phyloP scores from a whole-genome alignment of 2,329 filamentous ascomycete genomes.

The Phialocephala sp. region DNA sequence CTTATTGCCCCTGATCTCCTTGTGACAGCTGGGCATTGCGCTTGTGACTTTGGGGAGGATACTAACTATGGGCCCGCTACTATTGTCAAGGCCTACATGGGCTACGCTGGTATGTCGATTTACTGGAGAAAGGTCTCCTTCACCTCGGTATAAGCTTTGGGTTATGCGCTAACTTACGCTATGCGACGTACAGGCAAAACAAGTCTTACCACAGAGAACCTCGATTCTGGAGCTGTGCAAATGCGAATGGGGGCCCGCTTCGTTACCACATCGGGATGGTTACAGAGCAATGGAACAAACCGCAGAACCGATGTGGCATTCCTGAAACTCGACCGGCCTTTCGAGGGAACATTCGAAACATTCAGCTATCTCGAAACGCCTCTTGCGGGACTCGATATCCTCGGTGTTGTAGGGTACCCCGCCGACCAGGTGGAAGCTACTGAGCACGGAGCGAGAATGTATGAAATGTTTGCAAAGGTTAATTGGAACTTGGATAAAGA shows the following conservation, averaged over 20 bases:
- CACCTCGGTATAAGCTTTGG: neutral
- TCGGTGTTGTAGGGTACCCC: neutral
- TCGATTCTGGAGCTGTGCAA: neutral
- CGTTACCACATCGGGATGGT: neutral
- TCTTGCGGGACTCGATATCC: neutral
- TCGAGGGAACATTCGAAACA: neutral
- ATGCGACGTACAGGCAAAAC: neutral
- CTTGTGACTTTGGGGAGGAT: conserved; percentile 11
- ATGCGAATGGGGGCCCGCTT: neutral
- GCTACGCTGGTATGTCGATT: conserved; percentile 1
- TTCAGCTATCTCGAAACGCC: neutral
- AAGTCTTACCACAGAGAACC: neutral
- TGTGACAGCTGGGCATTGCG: conserved; percentile 18
- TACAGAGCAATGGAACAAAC: neutral
- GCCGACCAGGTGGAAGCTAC: neutral
- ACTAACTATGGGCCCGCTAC: neutral
- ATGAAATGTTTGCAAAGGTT: neutral
- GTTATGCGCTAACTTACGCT: neutral
- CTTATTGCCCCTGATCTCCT: conserved; percentile 18
- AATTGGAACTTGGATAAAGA: neutral
- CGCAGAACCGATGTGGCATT: neutral
- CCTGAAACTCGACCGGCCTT: neutral
- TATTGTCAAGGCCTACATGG: conserved; percentile 13
- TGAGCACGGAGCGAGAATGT: neutral
- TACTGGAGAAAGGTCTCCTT: neutral